Conservation (phyloP, 371 early-diverging fungal species). For the Rhizomucor pusillus region DNA sequence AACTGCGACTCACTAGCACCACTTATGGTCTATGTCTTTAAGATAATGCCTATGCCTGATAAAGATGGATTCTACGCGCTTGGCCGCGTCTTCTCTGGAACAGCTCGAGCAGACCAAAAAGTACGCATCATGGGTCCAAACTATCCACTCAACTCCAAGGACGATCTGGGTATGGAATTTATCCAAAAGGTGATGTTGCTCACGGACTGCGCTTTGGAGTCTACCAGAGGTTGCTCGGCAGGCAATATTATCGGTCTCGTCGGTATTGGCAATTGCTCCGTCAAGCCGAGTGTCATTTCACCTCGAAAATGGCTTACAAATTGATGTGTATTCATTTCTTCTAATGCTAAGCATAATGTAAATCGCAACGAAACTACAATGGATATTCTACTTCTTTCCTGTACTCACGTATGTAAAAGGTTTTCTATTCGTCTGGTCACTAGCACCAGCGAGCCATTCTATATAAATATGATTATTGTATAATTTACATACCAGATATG, state of each 20-base stretch:
- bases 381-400: too few species aligned
- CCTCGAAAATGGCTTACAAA: slow-evolving; percentile 94
- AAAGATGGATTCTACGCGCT: slow-evolving; percentile 99
- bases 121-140: slow-evolving; percentile 99
- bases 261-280: slow-evolving; percentile 99
- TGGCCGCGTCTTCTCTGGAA: slow-evolving; percentile 99
- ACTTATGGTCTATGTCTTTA: slow-evolving; percentile 98
- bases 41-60: slow-evolving; percentile 99
- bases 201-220: slow-evolving; percentile 98
- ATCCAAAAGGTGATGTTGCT: slow-evolving; percentile 97
- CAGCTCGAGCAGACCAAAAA: slow-evolving; percentile 95
- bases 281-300: slow-evolving; percentile 99
- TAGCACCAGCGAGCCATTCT: too few species aligned
- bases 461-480: too few species aligned
- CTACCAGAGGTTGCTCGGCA: slow-evolving; percentile 97
- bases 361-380: too few species aligned
- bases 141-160: slow-evolving; percentile 91
- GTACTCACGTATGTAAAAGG: too few species aligned
- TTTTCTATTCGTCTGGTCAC: too few species aligned
- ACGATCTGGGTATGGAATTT: slow-evolving; percentile 90
- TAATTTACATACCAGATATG: too few species aligned
- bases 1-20: slow-evolving; percentile 93
- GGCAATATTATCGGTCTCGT: slow-evolving; percentile 99
- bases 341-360: too few species aligned
- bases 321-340: slow-evolving; percentile 60